Evolutionary conservation across 2,329 filamentous ascomycete genomes (phyloP), one percentile per base, ranked within the genome.

Genomic region (Neurospora crassa): DNA sequence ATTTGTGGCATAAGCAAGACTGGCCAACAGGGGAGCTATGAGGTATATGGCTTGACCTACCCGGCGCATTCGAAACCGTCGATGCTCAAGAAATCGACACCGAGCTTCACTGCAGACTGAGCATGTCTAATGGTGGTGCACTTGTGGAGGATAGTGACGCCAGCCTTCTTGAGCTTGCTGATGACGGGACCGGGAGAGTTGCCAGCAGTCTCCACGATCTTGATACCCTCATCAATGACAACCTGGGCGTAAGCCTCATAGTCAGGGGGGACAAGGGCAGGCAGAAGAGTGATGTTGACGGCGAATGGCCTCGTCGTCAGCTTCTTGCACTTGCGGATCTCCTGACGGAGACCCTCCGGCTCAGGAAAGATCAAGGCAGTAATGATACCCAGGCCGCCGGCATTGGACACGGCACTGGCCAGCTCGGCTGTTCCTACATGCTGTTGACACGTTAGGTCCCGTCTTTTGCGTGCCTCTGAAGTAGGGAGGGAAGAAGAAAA

Each of bases 51-150:
- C n/a, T 29, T 42, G 24, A 77, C 79, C 74, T 74, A 80, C 79
- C 87, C 96, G 63, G 94, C 96, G 83, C 96, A 99, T 82, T 99
- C 96, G 79, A 99, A 98, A 63, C 96, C 96, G 79, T 99, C 96
- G 77, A 99, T 98, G 75, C 91, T 94, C 71, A 99, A 84, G 82
- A 99, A 98, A 82, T 99, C 96, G 5, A 97, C 96, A 74, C 96
- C 96, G 47, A 98, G 89, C 82, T 97, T 97, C 72, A 97, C 87
- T 68, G 96, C 96, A 75, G 91, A 94, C 81, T 93, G 89, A 24
- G 96, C 96, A 80, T 99, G 96, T 70, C 94, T 86, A 82, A 99
- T 97, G 5, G 93, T 96, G 10, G 96, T 99, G 85, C 96, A 98
- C 84, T 99, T 99, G 88, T 99, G 96, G 71, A 99, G 84, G 76